Conservation (phyloP, 768 basidiomycete species). For the Macrolepiota albuminosa region DNA sequence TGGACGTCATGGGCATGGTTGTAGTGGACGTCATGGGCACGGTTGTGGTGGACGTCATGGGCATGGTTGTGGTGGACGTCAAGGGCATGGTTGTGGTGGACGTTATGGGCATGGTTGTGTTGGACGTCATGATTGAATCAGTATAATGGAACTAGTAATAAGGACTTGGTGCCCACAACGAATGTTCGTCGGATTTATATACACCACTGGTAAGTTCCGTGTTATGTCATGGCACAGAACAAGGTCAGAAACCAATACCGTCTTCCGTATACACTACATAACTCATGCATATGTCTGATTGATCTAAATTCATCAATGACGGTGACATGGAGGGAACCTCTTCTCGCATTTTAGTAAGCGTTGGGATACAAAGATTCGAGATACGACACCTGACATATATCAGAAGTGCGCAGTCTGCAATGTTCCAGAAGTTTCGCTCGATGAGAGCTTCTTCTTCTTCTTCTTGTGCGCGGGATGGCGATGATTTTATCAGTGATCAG, state of each 20-base stretch:
- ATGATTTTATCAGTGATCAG: not conserved
- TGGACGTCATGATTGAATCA: not conserved
- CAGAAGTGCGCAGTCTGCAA: not conserved
- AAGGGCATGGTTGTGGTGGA: not conserved
- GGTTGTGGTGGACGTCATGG: not conserved
- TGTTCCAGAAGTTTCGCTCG: not conserved
- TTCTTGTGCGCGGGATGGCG: not conserved
- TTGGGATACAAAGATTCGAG: not conserved
- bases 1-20: not conserved
- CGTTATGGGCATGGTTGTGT: not conserved
- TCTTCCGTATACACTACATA: not conserved
- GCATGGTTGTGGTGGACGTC: not conserved
- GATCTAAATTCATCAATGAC: not conserved
- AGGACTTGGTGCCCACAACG: not conserved
- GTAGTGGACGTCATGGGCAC: not conserved
- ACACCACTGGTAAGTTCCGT: not conserved
- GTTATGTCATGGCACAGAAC: not conserved
- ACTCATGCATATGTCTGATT: not conserved
- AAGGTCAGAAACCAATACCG: not conserved
- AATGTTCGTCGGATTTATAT: not conserved
- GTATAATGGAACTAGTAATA: not conserved
- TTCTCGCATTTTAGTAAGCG: not conserved
- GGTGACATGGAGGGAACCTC: not conserved
- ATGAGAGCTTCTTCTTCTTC: not conserved
- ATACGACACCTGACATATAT: not conserved